Percentiles rank a stretch among this genome's conserved stretches.
phyloP scores from a whole-genome alignment of 345 rosid species.

The Rhodamnia rubescens region DNA sequence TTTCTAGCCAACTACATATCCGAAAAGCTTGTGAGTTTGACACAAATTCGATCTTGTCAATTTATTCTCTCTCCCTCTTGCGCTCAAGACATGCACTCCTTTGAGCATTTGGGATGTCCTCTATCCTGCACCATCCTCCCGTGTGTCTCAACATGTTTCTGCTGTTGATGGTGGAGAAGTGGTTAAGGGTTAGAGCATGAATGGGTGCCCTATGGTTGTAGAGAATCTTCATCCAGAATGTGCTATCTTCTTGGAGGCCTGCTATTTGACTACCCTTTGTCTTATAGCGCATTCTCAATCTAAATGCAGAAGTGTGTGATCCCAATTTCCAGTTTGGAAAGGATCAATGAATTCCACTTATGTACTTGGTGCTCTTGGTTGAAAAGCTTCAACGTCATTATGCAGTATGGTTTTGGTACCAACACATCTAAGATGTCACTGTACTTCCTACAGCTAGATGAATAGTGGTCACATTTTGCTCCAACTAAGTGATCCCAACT shows the following conservation, averaged over 20 bases:
- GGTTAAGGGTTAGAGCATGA: neutral
- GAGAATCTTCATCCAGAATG: neutral
- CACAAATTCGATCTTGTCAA: neutral
- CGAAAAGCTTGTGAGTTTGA: conserved; percentile 62
- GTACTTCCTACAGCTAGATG: neutral
- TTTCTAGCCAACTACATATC: conserved; percentile 90
- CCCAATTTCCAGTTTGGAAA: neutral
- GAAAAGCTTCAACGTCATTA: neutral
- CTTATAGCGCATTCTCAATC: neutral
- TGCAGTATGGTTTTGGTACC: neutral
- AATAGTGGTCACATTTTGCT: neutral
- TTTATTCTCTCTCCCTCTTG: neutral
- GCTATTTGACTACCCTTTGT: neutral
- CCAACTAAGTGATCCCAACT: neutral
- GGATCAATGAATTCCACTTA: neutral
- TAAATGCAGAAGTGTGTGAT: neutral
- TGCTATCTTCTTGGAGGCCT: neutral
- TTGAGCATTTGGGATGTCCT: neutral
- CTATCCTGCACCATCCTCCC: neutral
- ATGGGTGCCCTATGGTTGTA: neutral
- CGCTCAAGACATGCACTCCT: neutral
- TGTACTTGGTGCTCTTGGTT: neutral
- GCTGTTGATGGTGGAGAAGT: neutral
- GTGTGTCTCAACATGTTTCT: neutral
- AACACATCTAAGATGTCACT: neutral